Evolutionary conservation across 2,329 filamentous ascomycete species (phyloP), one percentile per base, ranked within the genome.

Genomic region (Cadophora gregata): DNA sequence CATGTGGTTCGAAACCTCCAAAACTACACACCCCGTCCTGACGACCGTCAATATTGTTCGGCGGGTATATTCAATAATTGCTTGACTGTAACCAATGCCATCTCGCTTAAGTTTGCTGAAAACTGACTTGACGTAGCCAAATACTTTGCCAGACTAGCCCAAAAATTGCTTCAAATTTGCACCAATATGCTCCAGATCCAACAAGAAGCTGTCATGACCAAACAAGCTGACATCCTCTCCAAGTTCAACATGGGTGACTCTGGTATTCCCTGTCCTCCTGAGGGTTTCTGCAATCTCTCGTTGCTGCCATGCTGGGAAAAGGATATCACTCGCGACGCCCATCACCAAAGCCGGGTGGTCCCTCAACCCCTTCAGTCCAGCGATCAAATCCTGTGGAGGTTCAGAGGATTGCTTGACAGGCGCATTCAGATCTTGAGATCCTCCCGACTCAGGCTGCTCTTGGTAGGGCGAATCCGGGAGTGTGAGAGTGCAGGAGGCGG

Each of bases 261-360:
- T 88, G 68, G 87, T 84, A 75, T 97, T 98, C 0, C 96, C 96
- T 0, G 86, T 86, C 38, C 86, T 85, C 67, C 88, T 87, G 70
- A 99, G 82, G 2, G 95, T 91, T 75, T 95, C 90, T 3, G 94
- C 95, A 69, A 99, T 90, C 79, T 99, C 96, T 62, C 92, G 88
- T 81, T 99, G 96, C 81, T 99, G 96, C 95, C 96, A 99, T 0
- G 96, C 93, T 0, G 96, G 96, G 80, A 99, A 99, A 42, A 99
- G 81, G 59, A 97, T 98, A 77, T 99, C 96, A 74, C 93, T 97
- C 0, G 93, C 93, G 4, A 98, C 96, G 38, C 96, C 96, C 82
- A 99, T 90, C 12, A 99, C 92, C 25, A 99, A 84, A 0, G 93
- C 90, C 0, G 93, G 92, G 59, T 90, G 95, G 68, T 94, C 85